A percentile compares a stretch with the other conserved stretches of the same genome.
These are phyloP conservation scores for Penicillium sp. DNA, from an alignment of 2,329 filamentous ascomycete genomes.

Conservation along the genomic window DNA sequence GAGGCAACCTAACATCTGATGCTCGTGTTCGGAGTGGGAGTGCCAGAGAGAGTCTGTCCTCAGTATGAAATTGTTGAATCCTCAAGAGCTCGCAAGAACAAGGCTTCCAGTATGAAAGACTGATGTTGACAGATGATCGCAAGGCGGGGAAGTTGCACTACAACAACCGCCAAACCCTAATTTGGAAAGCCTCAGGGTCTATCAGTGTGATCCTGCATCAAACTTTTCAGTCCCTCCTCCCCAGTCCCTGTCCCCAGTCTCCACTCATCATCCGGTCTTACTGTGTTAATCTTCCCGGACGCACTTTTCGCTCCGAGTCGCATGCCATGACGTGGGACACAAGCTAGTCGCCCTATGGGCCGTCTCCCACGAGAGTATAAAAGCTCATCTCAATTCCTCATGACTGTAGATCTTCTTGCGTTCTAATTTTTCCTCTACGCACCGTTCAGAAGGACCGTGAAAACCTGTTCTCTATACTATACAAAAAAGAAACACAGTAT, in stretches of 20 bases:
- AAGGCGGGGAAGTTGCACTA: slow-evolving; percentile 3
- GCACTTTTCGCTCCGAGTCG: not conserved
- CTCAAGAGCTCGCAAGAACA: not conserved
- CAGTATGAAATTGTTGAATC: no score
- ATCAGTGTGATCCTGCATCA: not conserved
- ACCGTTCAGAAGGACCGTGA: not conserved
- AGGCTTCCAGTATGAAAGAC: not conserved
- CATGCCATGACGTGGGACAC: slow-evolving; percentile 3
- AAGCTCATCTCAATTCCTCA: not conserved
- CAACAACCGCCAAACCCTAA: slow-evolving; percentile 5
- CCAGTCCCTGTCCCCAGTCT: not conserved
- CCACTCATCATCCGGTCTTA: not conserved
- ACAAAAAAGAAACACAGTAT: not conserved
- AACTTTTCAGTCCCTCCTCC: not conserved
- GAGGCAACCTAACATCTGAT: slow-evolving; percentile 11
- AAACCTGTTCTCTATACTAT: not conserved
- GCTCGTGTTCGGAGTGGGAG: not conserved
- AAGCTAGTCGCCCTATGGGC: not conserved
- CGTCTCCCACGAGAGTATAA: slow-evolving; percentile 6
- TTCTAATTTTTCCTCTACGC: not conserved
- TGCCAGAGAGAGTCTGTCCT: not conserved
- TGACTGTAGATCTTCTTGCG: not conserved
- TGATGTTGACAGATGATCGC: not conserved
- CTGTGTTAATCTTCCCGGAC: not conserved
- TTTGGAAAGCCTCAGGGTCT: slow-evolving; percentile 3